Base-by-base conservation (phyloP, 139 green algal genomes). In the Coelastrella sp. region DNA sequence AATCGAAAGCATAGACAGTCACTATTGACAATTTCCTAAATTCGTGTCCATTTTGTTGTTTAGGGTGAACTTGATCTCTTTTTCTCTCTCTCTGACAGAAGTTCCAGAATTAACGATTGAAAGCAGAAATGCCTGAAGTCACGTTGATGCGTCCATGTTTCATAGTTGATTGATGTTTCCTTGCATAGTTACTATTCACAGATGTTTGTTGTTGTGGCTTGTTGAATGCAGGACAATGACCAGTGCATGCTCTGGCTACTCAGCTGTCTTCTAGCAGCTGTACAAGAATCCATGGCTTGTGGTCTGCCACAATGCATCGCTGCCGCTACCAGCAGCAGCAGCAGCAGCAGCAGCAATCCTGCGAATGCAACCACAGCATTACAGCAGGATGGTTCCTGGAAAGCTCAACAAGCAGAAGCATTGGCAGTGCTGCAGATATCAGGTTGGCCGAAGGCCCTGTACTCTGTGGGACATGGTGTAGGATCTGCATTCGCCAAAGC, bases 361-460 rank as follows among this genome's bases (percentile, higher is more conserved):
- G 72, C 72, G 45, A n/a, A 45, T 50, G 73, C 48, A 76, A 27
- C 67, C 11, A 21, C 67, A 76, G 67, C 7, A 34, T 38, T 32
- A 67, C 32, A 68, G 73, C 73, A 81, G 32, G 4, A n/a, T n/a
- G n/a, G n/a, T n/a, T n/a, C n/a, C 19, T 81, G 73, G 73, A 50
- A 13, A 50, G 17, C n/a, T 23, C 73, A 81, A 35, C 48, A 81
- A 21, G 30, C 7, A 38, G 8, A 41, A 19, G 41, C 25, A 37
- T 25, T 38, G 9, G n/a, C 41, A 30, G 71, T 34, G 13, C 17
- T n/a, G 25, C 40, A 62, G 27, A 15, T 40, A 3, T 15, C 30
- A 1, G 25, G 32, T 8, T 4, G 34, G 21, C 50, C 67, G 5
- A 25, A 13, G 38, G 43, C 43, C 17, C 35, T 67, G 3, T 68